Evolutionary conservation across 1,284 basidiomycete genomes (phyloP), one percentile per base, ranked within the genome.

Genomic region (Cryptococcus amylolentus): DNA sequence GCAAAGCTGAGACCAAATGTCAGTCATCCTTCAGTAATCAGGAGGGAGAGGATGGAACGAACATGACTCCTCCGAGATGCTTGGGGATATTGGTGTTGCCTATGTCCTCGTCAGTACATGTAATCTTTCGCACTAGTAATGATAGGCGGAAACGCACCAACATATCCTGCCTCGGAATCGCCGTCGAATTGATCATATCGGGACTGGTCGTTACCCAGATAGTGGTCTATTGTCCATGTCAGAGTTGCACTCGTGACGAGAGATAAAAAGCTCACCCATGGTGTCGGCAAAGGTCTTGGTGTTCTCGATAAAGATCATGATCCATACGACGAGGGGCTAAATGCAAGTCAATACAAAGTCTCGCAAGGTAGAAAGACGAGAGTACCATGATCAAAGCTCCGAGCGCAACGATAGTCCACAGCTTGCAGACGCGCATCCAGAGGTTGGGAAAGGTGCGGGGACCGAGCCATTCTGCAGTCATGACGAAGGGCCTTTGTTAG

Each of bases 61-160:
- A 71, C 67, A 70, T 58, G 5, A 64, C 60, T 10, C 68, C 70
- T 46, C 62, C 68, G 14, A 71, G 65, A 54, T 71, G 70, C 56
- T 71, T 71, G 2, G 70, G 70, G 40, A 71, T 69, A 47, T 71
- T 71, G 37, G 70, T 71, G 31, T 55, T 44, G 48, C 58, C 69
- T 68, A n/a, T 10, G 7, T 20, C n/a, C 13, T 20, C 47, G 28
- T 41, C 28, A 27, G 18, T 13, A 27, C 43, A 52, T 28, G n/a
- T 7, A 13, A 38, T 27, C 31, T 12, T 20, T 14, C 27, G 31
- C 23, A 16, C 14, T 2, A 6, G 27, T 46, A 35, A 37, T 10
- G 9, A 40, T 35, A 8, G 23, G 31, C 3, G 5, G 2, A 18
- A 4, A 65, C 69, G 54, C 50, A 69, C 67, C 57, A 45, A 72